Evolutionary conservation across 2,329 filamentous ascomycete species (phyloP).

Genomic region (Cladophialophora bantiana): DNA sequence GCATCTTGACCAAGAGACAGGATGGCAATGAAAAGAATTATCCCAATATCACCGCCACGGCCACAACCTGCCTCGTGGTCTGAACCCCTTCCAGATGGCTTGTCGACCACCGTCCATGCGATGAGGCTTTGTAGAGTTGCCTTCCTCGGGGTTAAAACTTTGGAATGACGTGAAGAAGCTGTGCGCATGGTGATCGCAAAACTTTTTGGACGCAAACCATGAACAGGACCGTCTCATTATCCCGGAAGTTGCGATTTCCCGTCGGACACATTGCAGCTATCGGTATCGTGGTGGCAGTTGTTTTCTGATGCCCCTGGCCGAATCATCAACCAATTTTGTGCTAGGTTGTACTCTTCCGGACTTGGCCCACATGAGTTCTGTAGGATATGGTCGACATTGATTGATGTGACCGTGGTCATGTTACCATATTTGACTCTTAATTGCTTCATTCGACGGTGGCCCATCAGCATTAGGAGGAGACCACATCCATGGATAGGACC

Average conservation of each 20-base stretch:
- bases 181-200: not conserved
- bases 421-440: not conserved
- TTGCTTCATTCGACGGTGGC: not conserved
- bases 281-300: not conserved
- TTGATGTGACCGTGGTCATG: not conserved
- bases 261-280: not conserved
- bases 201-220: not conserved
- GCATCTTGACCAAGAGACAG: not conserved
- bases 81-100: not conserved
- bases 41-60: not conserved
- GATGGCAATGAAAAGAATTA: not conserved
- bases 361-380: not conserved
- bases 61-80: not conserved
- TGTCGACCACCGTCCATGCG: not conserved
- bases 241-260: not conserved
- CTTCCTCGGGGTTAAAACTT: not conserved
- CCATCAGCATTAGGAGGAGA: not conserved
- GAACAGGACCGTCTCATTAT: not conserved
- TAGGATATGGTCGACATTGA: not conserved
- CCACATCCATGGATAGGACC: conserved; percentile 43
- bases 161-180: not conserved
- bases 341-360: not conserved
- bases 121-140: not conserved
- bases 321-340: not conserved
- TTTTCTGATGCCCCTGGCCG: not conserved